Percentiles rank a stretch among this genome's conserved stretches.
Evolutionary conservation across 2,329 filamentous ascomycete species (phyloP).

Genomic region (Eutypella sp.): DNA sequence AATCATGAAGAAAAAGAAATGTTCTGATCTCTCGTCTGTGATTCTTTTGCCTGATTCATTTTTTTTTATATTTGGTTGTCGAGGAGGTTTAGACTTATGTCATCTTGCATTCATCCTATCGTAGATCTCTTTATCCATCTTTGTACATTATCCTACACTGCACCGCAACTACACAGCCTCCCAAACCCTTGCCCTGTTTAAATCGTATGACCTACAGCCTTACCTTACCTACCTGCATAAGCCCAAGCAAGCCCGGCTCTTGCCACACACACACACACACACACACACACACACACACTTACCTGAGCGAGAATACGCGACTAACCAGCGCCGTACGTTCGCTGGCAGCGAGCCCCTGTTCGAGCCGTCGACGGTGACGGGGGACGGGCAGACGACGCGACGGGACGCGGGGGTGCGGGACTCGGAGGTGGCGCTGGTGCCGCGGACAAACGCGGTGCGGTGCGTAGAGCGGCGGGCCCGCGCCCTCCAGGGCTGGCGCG

Average conservation of each 20-base stretch:
- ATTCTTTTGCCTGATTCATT: neutral
- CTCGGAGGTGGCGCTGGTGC: conserved; percentile 47
- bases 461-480: conserved; percentile 41
- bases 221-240: too few species aligned
- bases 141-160: too few species aligned
- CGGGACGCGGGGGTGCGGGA: conserved; percentile 42
- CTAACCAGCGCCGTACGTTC: neutral
- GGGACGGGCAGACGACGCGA: conserved; percentile 38
- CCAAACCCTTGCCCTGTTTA: too few species aligned
- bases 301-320: too few species aligned
- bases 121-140: neutral
- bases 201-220: too few species aligned
- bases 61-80: too few species aligned
- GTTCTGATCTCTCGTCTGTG: neutral
- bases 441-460: conserved; percentile 35
- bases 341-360: conserved; percentile 40
- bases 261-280: neutral
- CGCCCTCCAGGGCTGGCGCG: conserved; percentile 48
- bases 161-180: too few species aligned
- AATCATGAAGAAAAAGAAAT: too few species aligned
- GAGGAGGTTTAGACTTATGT: too few species aligned
- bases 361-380: conserved; percentile 45
- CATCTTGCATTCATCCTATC: neutral
- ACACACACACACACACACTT: neutral
- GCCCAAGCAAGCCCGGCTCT: neutral